Evolutionary conservation across 2,329 filamentous ascomycete species (phyloP), one percentile per base, ranked within the genome.

Genomic region (Fusarium drepaniforme): DNA sequence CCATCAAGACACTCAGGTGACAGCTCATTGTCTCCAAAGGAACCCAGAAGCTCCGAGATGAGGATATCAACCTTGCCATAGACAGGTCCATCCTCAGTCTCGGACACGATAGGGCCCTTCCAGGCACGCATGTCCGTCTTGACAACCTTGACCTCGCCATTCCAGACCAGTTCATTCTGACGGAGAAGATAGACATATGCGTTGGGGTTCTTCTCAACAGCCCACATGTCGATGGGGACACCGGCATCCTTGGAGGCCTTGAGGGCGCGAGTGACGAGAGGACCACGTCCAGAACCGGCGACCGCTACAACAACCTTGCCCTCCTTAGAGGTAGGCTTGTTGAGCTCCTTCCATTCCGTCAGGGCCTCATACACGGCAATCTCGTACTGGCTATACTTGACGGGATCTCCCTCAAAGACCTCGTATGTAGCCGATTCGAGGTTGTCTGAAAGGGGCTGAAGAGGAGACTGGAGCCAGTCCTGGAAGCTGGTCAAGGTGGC

Each of bases 341-440:
- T 87, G 68, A 94, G 88, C 42, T 88, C 85, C 68, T 88, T 88
- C 93, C 97, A 97, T 79, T 98, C 96, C 15, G 86, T 88, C 72
- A 99, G 87, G 1, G 97, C 96, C 74, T 94, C 91, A 5, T 91
- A 90, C 67, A 97, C 93, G 16, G 97, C 97, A 56, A 89, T 88
- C 82, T 98, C 95, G 81, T 99, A 99, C 88, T 96, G 97, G 74
- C 95, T 92, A 82, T 99, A 99, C 84, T 99, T 99, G 84, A 99
- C 94, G 0, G 97, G 97, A 75, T 99, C 97, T 77, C 97, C 97
- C 82, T 99, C 97, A 79, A 99, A 99, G 3, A 98, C 96, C 81
- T 99, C 97, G 82, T 99, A 99, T 0, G 97, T 99, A 49, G 97
- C 94, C 57, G 95, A 98, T 82, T 99, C 97, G 16, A 99, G 88